Evolutionary conservation across 805 yeast species (phyloP).

Genomic region (Saccharomycopsis babjevae): DNA sequence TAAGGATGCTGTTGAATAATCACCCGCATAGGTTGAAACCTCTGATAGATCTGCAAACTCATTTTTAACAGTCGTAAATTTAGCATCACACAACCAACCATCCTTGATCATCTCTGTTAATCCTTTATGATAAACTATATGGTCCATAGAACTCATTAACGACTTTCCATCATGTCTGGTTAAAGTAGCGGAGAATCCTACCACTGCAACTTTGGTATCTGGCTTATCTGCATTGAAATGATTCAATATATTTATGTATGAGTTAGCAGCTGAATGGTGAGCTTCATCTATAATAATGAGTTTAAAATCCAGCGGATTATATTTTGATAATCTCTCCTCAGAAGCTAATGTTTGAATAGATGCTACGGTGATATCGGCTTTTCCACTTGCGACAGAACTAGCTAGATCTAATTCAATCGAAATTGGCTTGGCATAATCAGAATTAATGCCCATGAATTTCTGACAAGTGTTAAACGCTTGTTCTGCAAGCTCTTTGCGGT

Average conservation of each 20-base stretch:
- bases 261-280: slow-evolving; percentile 74
- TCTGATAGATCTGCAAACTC: slow-evolving; percentile 18
- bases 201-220: slow-evolving; percentile 39
- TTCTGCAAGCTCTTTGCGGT: slow-evolving; percentile 63
- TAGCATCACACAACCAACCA: slow-evolving; percentile 61
- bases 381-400: slow-evolving; percentile 28
- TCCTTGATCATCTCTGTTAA: slow-evolving; percentile 56
- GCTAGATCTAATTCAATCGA: slow-evolving; percentile 60
- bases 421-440: slow-evolving; percentile 24
- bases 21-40: slow-evolving; percentile 29
- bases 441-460: slow-evolving; percentile 37
- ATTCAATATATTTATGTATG: slow-evolving; percentile 49
- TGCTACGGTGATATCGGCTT: slow-evolving; percentile 61
- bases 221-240: slow-evolving; percentile 43
- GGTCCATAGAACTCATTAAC: slow-evolving; percentile 52
- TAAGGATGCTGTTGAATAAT: slow-evolving; percentile 43
- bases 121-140: slow-evolving; percentile 60
- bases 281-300: slow-evolving; percentile 82
- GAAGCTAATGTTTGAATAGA: slow-evolving; percentile 57
- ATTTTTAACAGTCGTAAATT: slow-evolving; percentile 45
- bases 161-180: slow-evolving; percentile 63
- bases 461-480: slow-evolving; percentile 53
- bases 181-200: slow-evolving; percentile 87
- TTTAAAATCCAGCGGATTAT: slow-evolving; percentile 51
- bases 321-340: slow-evolving; percentile 36